Percentiles rank a stretch among this genome's conserved stretches.
These are phyloP conservation scores for Glycine latifolia DNA, from an alignment of 306 rosid genomes.

Conservation along the genomic window DNA sequence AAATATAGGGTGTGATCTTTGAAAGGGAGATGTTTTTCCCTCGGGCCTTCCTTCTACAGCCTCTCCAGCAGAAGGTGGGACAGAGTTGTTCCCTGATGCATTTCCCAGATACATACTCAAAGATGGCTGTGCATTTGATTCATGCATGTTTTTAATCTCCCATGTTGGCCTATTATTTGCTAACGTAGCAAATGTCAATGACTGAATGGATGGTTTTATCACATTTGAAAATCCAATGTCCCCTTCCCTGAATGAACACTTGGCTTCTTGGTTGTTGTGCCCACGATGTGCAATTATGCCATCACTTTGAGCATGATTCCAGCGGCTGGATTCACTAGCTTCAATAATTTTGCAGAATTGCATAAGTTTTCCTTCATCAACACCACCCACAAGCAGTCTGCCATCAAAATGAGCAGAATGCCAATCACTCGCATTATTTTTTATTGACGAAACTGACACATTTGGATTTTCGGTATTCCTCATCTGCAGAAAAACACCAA, in stretches of 20 bases:
- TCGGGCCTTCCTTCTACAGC: constrained; percentile 66
- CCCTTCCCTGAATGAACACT: constrained; percentile 55
- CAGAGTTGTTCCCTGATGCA: constrained; percentile 64
- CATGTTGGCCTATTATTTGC: constrained; percentile 62
- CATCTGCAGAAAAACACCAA: constrained; percentile 56
- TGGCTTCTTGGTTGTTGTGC: constrained; percentile 56
- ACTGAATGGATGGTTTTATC: constrained; percentile 61
- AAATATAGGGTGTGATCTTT: constrained; percentile 73
- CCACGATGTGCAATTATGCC: constrained; percentile 51
- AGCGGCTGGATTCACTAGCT: constrained; percentile 67
- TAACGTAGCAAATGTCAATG: constrained; percentile 58
- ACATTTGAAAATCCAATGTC: constrained; percentile 61
- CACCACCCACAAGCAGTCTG: constrained; percentile 51
- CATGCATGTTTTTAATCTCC: constrained; percentile 64
- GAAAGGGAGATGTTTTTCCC: constrained; percentile 66
- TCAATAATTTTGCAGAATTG: constrained; percentile 84
- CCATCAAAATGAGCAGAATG: constrained; percentile 61
- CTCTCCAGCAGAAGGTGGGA: constrained; percentile 61
- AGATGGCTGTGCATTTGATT: constrained; percentile 65
- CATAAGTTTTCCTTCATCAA: constrained; percentile 83
- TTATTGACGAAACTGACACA: constrained; percentile 56
- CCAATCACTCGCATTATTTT: constrained; percentile 55
- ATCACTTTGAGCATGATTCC: constrained; percentile 63
- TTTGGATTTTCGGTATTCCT: constrained; percentile 59
- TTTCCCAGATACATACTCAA: constrained; percentile 80